Conservation (phyloP, 768 basidiomycete genomes). For the Xerocomellus chrysenteron region DNA sequence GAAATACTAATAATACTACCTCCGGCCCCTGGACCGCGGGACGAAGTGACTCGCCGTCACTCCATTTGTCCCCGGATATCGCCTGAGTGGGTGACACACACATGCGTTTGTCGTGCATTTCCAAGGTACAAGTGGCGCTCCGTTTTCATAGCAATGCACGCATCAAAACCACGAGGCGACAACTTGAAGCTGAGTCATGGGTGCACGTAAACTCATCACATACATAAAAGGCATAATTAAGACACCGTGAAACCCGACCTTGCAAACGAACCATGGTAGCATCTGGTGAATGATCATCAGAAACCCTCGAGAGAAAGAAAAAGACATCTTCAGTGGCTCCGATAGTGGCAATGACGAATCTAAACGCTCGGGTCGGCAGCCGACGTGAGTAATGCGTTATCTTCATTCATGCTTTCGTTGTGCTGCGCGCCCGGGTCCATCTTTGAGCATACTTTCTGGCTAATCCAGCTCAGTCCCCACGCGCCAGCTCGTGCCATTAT, state of each 20-base stretch:
- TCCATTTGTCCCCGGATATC: no score
- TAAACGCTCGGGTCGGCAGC: slow-evolving; percentile 9
- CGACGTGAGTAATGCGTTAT: slow-evolving; percentile 15
- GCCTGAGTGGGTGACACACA: no score
- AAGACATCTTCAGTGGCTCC: not conserved
- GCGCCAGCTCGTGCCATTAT: slow-evolving; percentile 62
- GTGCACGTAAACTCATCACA: slow-evolving; percentile 7
- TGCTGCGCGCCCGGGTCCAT: not conserved
- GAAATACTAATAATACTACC: no score
- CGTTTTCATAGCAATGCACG: not conserved
- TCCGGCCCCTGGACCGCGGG: no score
- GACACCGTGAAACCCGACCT: not conserved
- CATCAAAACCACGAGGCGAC: not conserved
- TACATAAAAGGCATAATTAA: slow-evolving; percentile 10
- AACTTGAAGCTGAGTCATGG: not conserved
- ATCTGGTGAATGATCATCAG: not conserved
- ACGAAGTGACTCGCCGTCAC: no score
- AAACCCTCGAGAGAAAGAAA: not conserved
- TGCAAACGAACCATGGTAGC: not conserved
- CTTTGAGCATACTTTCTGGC: slow-evolving; percentile 15
- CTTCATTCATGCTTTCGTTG: slow-evolving; percentile 1
- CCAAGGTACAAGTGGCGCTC: no score
- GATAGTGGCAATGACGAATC: not conserved
- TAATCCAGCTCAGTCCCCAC: slow-evolving; percentile 47
- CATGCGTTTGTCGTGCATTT: no score